These are phyloP conservation scores for Chaetomium cochliodes DNA, from an alignment of 495 filamentous ascomycete genomes.

Conservation along the genomic window DNA sequence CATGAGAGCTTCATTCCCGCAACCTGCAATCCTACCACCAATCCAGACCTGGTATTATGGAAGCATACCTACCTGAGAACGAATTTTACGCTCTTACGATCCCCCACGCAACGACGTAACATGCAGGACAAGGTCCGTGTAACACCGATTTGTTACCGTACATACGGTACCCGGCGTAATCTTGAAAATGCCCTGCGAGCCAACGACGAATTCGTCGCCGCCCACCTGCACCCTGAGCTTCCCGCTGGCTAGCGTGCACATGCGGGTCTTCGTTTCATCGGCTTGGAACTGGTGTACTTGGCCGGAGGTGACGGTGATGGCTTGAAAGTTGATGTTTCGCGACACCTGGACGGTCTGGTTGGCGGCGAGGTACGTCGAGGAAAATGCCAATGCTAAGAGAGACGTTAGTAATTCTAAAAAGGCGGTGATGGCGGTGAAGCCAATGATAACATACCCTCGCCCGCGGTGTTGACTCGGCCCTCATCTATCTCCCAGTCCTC, in stretches of 20 bases:
- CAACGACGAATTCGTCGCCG: constrained; percentile 32
- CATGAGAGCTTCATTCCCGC: no score
- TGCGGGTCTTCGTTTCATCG: constrained; percentile 20
- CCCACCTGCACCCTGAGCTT: constrained; percentile 34
- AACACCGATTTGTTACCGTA: constrained; percentile 30
- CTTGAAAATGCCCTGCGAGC: constrained; percentile 31
- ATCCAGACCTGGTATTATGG: no score
- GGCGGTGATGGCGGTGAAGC: neutral
- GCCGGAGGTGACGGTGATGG: constrained; percentile 32
- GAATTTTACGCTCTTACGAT: neutral
- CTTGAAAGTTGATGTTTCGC: constrained; percentile 26
- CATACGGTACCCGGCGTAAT: constrained; percentile 28
- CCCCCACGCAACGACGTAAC: constrained; percentile 21
- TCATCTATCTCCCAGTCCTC: constrained; percentile 23
- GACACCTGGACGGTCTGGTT: constrained; percentile 29
- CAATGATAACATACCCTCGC: constrained; percentile 7
- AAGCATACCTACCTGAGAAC: no score
- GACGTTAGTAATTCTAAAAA: constrained; percentile 11
- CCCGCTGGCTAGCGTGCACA: constrained; percentile 32
- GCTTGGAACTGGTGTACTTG: constrained; percentile 22
- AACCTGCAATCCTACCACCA: no score
- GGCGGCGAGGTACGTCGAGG: constrained; percentile 29
- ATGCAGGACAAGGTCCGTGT: constrained; percentile 35
- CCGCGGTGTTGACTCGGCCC: neutral
- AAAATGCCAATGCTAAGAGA: constrained; percentile 32